Conservation (phyloP, 768 basidiomycete species). For the Lentinula edodes region DNA sequence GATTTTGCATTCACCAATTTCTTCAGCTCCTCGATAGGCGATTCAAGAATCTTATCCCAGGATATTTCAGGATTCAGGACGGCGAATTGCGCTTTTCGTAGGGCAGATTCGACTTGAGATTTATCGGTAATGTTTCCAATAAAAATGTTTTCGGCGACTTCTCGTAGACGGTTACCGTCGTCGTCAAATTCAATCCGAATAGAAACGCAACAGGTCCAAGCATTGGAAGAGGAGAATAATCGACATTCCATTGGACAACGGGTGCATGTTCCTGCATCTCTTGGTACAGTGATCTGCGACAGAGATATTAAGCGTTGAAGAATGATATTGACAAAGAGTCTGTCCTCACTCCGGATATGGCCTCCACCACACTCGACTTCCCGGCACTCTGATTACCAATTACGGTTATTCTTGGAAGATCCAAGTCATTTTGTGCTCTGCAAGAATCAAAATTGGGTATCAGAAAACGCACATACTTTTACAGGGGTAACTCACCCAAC, state of each 20-base stretch:
- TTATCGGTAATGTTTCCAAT: conserved; percentile 26
- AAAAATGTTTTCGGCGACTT: conserved; percentile 9
- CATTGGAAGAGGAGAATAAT: conserved; percentile 15
- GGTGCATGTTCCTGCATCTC: conserved; percentile 44
- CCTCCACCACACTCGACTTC: conserved; percentile 43
- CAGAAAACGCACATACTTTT: too few relatives aligned
- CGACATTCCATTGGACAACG: conserved; percentile 34
- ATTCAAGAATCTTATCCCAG: conserved; percentile 5
- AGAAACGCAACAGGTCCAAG: conserved; percentile 33
- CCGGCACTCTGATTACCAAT: conserved; percentile 51
- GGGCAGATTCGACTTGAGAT: conserved; percentile 31
- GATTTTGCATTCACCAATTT: neutral
- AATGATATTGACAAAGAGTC: neutral
- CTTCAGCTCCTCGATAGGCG: neutral
- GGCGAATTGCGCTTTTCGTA: conserved; percentile 44
- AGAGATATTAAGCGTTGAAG: neutral
- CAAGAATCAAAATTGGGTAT: neutral
- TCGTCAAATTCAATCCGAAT: conserved; percentile 30
- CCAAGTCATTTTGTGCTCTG: conserved; percentile 39
- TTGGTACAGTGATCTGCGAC: conserved; percentile 39
- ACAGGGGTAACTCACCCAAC: conserved; percentile 22
- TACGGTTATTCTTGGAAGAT: conserved; percentile 44
- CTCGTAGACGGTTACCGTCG: conserved; percentile 19
- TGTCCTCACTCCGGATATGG: conserved; percentile 37
- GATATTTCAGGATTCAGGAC: conserved; percentile 31